Conservation (phyloP, 768 basidiomycete species). For the Lentinus tigrinus region DNA sequence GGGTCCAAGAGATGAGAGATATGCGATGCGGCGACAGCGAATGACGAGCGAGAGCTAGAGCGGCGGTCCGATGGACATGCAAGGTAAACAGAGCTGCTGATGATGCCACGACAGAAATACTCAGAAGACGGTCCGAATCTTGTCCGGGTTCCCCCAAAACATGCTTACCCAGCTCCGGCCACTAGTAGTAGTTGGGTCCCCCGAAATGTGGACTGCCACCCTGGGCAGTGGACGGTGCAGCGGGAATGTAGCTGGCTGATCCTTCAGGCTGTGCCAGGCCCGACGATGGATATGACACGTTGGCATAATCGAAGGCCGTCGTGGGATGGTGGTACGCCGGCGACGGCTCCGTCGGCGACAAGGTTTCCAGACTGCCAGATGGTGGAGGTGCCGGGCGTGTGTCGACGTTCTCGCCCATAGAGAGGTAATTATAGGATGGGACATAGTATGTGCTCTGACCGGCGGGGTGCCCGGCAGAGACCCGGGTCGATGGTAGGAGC, state of each 20-base stretch:
- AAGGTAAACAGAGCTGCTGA: constrained; percentile 5
- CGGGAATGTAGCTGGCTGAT: constrained; percentile 12
- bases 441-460: constrained; percentile 18
- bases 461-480: constrained; percentile 9
- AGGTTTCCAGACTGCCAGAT: constrained; percentile 13
- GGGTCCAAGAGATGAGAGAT: constrained; percentile 7
- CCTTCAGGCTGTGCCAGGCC: constrained; percentile 13
- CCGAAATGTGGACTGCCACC: constrained; percentile 16
- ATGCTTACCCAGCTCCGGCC: constrained; percentile 1
- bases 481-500: constrained; percentile 12
- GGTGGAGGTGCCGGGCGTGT: constrained; percentile 13
- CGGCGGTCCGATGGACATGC: constrained; percentile 14
- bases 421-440: constrained; percentile 18
- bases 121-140: constrained; percentile 14
- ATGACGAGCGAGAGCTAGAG: constrained; percentile 3
- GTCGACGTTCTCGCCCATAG: constrained; percentile 14
- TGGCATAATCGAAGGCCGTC: constrained; percentile 16
- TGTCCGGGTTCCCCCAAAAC: constrained; percentile 7
- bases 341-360: constrained; percentile 13
- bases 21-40: constrained; percentile 3
- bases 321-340: constrained; percentile 19
- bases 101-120: constrained; percentile 15
- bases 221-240: constrained; percentile 11
- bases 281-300: constrained; percentile 17
- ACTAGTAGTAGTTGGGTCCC: constrained; percentile 13